phyloP scores from a whole-genome alignment of 495 filamentous ascomycete genomes.

The Penicillium malachiteum region DNA sequence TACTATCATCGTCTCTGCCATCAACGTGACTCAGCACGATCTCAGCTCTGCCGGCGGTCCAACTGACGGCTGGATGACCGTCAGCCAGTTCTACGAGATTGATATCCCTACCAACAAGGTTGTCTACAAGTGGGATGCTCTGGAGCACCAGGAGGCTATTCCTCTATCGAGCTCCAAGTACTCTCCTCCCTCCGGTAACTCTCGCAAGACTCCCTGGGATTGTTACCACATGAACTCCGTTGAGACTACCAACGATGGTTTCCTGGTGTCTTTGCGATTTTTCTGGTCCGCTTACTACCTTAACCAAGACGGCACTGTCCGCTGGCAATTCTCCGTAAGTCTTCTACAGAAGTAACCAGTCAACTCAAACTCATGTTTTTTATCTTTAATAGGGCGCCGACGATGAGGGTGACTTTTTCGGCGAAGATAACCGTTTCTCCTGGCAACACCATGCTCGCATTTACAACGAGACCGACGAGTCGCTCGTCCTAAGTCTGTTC shows the following conservation, averaged over 20 bases:
- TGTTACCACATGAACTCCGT: conserved; percentile 44
- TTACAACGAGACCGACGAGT: conserved; percentile 20
- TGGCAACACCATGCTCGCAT: conserved; percentile 34
- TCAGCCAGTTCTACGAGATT: conserved; percentile 46
- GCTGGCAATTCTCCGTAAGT: conserved; percentile 28
- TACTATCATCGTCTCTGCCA: conserved; percentile 50
- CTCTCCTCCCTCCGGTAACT: neutral
- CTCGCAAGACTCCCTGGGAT: conserved; percentile 27
- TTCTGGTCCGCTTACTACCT: conserved; percentile 31
- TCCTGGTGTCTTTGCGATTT: conserved; percentile 34
- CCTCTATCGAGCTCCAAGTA: conserved; percentile 3
- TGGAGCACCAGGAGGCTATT: conserved; percentile 24
- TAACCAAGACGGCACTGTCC: conserved; percentile 25
- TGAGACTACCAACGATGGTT: conserved; percentile 25
- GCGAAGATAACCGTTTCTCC: conserved; percentile 22
- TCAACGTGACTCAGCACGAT: conserved; percentile 42
- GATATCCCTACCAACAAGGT: conserved; percentile 34
- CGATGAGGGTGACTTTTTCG: conserved; percentile 36
- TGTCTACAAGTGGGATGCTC: conserved; percentile 32
- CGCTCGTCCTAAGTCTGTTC: conserved; percentile 23
- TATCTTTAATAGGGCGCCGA: conserved; percentile 9
- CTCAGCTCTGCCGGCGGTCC: conserved; percentile 34
- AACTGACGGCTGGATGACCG: conserved; percentile 41
- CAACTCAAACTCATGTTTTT: neutral
- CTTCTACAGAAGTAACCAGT: neutral